These are phyloP conservation scores for Coccomyxa sp. DNA, from an alignment of 139 green algal genomes.

Conservation along the genomic window DNA sequence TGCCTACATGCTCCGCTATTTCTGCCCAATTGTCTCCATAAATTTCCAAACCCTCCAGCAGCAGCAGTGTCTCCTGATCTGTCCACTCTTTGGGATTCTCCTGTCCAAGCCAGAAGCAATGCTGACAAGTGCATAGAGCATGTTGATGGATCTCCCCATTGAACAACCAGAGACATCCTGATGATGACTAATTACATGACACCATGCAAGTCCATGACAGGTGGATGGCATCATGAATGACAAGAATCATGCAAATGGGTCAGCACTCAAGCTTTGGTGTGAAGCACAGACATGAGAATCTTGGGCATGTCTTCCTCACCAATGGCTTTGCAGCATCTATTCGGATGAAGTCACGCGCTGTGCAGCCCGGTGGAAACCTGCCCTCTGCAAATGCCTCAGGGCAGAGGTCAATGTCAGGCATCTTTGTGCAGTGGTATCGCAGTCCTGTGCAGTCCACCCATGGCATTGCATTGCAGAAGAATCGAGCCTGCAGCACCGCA, in stretches of 20 bases:
- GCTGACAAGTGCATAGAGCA: not conserved
- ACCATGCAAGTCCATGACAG: not conserved
- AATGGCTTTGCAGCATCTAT: conserved; percentile 34
- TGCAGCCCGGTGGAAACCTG: conserved; percentile 52
- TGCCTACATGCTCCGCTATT: conserved; percentile 85
- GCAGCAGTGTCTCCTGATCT: conserved; percentile 69
- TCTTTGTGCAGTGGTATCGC: conserved; percentile 83
- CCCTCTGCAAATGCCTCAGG: conserved; percentile 38
- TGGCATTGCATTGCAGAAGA: conserved; percentile 68
- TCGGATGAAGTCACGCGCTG: conserved; percentile 80
- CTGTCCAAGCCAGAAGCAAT: not conserved
- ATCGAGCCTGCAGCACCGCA: conserved; percentile 20
- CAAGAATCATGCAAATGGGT: no score
- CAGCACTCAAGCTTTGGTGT: no score
- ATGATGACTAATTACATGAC: no score
- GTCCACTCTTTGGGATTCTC: conserved; percentile 42
- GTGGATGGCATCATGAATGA: no score
- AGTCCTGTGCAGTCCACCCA: conserved; percentile 74
- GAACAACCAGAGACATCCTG: no score
- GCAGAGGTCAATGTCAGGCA: conserved; percentile 72
- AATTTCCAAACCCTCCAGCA: conserved; percentile 77
- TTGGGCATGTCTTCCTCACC: no score
- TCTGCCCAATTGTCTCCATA: conserved; percentile 80
- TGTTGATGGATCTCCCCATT: no score
- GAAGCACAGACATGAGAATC: no score